phyloP scores from a whole-genome alignment of 2,329 filamentous ascomycete species.

The Cercospora zeina region DNA sequence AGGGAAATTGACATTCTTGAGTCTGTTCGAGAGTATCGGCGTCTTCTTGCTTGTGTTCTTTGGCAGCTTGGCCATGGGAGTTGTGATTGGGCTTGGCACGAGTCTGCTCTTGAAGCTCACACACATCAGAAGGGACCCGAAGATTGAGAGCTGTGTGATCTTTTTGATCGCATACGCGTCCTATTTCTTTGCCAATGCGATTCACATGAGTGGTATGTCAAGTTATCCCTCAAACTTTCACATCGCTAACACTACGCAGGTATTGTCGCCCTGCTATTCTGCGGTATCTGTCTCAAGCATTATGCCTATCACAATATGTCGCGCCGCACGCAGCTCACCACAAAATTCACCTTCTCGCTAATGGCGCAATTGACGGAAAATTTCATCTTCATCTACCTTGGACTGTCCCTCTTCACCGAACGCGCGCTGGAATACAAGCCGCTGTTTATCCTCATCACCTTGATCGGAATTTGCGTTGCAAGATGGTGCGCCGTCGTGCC shows the following conservation, averaged over 20 bases:
- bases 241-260: slow-evolving; percentile 53
- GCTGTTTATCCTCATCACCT: slow-evolving; percentile 88
- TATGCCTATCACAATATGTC: slow-evolving; percentile 99
- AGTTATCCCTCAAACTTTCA: background rate
- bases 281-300: slow-evolving; percentile 96
- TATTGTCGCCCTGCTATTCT: slow-evolving; percentile 95
- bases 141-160: slow-evolving; percentile 94
- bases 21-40: slow-evolving; percentile 85
- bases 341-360: slow-evolving; percentile 95
- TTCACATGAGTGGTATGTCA: slow-evolving; percentile 85
- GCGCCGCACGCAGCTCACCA: slow-evolving; percentile 90
- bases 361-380: slow-evolving; percentile 95
- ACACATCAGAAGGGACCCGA: slow-evolving; percentile 85
- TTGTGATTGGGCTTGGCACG: slow-evolving; percentile 81
- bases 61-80: slow-evolving; percentile 84
- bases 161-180: slow-evolving; percentile 93
- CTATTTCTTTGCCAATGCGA: slow-evolving; percentile 96
- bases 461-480: slow-evolving; percentile 86
- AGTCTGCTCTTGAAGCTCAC: slow-evolving; percentile 93
- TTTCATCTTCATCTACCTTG: slow-evolving; percentile 99
- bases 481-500: slow-evolving; percentile 95
- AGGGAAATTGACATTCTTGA: slow-evolving; percentile 72
- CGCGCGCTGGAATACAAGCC: slow-evolving; percentile 86
- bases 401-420: slow-evolving; percentile 91
- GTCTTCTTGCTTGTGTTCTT: slow-evolving; percentile 97